phyloP scores from a whole-genome alignment of 805 yeast species.

The Pichia deserticola region DNA sequence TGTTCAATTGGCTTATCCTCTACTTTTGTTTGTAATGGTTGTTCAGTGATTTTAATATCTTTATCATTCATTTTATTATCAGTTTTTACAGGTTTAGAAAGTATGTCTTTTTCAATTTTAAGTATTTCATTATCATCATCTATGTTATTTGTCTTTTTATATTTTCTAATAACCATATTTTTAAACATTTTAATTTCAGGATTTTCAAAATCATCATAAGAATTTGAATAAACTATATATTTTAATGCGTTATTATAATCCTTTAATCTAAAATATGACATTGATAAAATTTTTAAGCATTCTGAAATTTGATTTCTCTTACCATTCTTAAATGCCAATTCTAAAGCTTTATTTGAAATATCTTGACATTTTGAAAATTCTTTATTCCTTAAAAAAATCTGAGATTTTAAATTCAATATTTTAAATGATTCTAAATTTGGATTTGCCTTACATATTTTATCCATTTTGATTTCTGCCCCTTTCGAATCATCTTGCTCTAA shows the following conservation, averaged over 20 bases:
- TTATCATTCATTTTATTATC: too few relatives aligned
- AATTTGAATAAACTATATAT: constrained; percentile 36
- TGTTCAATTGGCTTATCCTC: constrained; percentile 16
- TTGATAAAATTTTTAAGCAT: constrained; percentile 42
- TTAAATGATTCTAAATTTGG: constrained; percentile 37
- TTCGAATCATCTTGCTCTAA: constrained; percentile 40
- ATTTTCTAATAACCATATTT: constrained; percentile 29
- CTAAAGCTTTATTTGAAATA: constrained; percentile 37
- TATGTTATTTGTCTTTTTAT: constrained; percentile 28
- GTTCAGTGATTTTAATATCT: neutral
- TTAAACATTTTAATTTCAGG: constrained; percentile 43
- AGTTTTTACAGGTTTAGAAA: neutral
- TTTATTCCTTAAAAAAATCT: constrained; percentile 39
- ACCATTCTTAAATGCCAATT: constrained; percentile 38
- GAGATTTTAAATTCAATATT: constrained; percentile 43
- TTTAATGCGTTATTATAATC: constrained; percentile 33
- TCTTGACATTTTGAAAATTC: constrained; percentile 42
- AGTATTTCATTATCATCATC: constrained; percentile 14
- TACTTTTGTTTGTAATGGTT: neutral
- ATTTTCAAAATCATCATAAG: constrained; percentile 35
- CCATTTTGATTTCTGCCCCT: constrained; percentile 36
- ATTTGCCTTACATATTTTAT: constrained; percentile 28
- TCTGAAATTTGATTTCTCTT: constrained; percentile 39
- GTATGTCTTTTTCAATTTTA: neutral
- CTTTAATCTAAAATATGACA: constrained; percentile 40